Conservation (phyloP, 768 basidiomycete genomes). For the Plicaturopsis crispa region DNA sequence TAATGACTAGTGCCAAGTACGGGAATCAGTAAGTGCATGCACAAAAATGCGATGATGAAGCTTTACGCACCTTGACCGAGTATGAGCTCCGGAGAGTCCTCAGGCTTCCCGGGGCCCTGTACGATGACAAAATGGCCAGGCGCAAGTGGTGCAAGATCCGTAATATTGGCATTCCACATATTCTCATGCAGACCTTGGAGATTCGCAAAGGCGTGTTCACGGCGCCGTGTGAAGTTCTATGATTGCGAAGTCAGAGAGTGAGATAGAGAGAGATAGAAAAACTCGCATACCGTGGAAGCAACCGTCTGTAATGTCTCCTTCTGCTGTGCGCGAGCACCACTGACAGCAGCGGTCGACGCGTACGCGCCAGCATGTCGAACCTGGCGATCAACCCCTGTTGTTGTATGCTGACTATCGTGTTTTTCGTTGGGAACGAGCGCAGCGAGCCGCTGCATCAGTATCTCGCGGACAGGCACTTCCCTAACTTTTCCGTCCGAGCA, state of each 20-base stretch:
- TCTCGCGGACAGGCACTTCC: constrained; percentile 2
- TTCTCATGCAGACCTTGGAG: constrained; percentile 8
- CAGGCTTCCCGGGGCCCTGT: background rate
- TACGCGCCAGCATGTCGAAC: constrained; percentile 1
- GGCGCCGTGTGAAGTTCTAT: constrained; percentile 3
- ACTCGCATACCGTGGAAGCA: constrained; percentile 3
- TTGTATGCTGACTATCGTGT: constrained; percentile 1
- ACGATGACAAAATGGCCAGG: constrained; percentile 3
- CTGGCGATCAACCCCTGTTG: constrained; percentile 5
- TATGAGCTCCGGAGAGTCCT: background rate
- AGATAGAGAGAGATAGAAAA: background rate
- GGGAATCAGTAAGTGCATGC: background rate
- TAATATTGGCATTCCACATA: constrained; percentile 8
- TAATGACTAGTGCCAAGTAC: too few relatives aligned
- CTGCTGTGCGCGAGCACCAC: constrained; percentile 3
- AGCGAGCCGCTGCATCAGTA: constrained; percentile 5
- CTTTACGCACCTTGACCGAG: background rate
- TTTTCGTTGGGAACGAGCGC: constrained; percentile 1
- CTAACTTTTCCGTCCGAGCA: too few relatives aligned
- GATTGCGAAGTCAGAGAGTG: background rate
- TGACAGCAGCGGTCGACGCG: background rate
- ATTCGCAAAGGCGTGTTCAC: constrained; percentile 1
- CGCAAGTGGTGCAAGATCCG: background rate
- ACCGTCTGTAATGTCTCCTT: constrained; percentile 5
- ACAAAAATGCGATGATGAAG: background rate